Evolutionary conservation across 495 filamentous ascomycete species (phyloP), one percentile per base, ranked within the genome.

Genomic region (Penicillium subrubescens): DNA sequence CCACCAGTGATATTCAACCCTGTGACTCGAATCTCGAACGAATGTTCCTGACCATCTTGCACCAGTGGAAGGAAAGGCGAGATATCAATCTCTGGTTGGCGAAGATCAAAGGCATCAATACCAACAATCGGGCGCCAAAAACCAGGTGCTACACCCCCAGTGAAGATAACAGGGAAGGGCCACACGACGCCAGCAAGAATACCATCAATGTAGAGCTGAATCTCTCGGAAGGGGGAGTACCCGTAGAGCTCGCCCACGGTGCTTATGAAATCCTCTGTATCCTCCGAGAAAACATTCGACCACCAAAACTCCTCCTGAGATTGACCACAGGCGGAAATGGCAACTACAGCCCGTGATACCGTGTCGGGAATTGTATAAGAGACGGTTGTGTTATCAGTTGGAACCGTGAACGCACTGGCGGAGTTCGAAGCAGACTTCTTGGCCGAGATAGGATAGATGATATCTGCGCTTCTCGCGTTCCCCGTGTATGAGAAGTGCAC

Each of bases 101-200:
- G 83, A 14, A 96, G 79, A 70, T 97, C 93, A 71, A 92, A 96
- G 2, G 92, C 86, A 58, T 94, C 89, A 52, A 93, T 91, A 1
- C 93, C 92, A 14, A 92, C 92, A 64, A 97, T 88, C 1, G 93
- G 93, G 0, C 91, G 81, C 88, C 93, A 96, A 34, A 96, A 83
- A 0, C 87, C 87, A 1, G 93, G 93, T 2, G 88, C 89, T 1
- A 97, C 86, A 4, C 93, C 93, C 6, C 93, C 93, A 6, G 93
- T 96, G 66, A 96, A 97, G 39, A 96, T 92, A 33, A 93, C 81
- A 0, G 92, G 90, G 62, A 94, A 95, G 5, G 93, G 93, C 91
- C 90, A 96, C 8, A 86, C 82, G 5, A 95, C 90, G 0, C 93
- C 93, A 17, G 91, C 90, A 8, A 95, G 76, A 34, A 82, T 79